Evolutionary conservation across 164 flowering plant genomes (phyloP).

Genomic region (Vitis amurensis): DNA sequence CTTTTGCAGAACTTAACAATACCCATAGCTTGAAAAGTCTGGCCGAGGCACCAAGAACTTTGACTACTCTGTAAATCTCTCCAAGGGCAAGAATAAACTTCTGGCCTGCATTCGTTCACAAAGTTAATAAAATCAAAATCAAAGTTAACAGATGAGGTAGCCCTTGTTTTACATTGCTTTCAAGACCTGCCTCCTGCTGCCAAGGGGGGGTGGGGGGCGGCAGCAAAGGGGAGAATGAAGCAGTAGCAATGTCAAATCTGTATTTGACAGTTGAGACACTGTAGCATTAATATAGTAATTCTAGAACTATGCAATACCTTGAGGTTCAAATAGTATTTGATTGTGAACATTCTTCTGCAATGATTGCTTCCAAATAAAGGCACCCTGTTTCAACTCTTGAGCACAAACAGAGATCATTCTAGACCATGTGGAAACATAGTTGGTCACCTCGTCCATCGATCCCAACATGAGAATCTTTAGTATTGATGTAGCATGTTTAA

Average conservation of each 20-base stretch:
- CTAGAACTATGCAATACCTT: conserved; percentile 41
- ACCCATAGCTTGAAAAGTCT: conserved; percentile 80
- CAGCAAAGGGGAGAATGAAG: too few relatives aligned
- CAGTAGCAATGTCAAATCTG: too few relatives aligned
- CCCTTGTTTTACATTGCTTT: not conserved
- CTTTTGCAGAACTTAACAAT: conserved; percentile 29
- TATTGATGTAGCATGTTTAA: conserved; percentile 50
- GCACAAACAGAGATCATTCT: conserved; percentile 64
- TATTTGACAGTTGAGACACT: too few relatives aligned
- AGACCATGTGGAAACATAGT: conserved; percentile 64
- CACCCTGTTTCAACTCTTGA: conserved; percentile 76
- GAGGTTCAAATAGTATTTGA: conserved; percentile 48
- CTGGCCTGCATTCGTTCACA: conserved; percentile 48
- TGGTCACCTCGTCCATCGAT: conserved; percentile 55
- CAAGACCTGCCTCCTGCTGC: too few relatives aligned
- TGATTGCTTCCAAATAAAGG: conserved; percentile 64
- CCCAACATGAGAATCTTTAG: conserved; percentile 49
- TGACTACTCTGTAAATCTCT: conserved; percentile 70
- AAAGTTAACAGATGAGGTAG: not conserved
- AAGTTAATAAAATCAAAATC: not conserved
- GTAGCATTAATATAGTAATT: too few relatives aligned
- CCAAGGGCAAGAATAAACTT: conserved; percentile 64
- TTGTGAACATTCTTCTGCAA: conserved; percentile 37
- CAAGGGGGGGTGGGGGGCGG: too few relatives aligned
- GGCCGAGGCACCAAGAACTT: conserved; percentile 54